Conservation (phyloP, 345 rosid species). For the Hirschfeldia incana region DNA sequence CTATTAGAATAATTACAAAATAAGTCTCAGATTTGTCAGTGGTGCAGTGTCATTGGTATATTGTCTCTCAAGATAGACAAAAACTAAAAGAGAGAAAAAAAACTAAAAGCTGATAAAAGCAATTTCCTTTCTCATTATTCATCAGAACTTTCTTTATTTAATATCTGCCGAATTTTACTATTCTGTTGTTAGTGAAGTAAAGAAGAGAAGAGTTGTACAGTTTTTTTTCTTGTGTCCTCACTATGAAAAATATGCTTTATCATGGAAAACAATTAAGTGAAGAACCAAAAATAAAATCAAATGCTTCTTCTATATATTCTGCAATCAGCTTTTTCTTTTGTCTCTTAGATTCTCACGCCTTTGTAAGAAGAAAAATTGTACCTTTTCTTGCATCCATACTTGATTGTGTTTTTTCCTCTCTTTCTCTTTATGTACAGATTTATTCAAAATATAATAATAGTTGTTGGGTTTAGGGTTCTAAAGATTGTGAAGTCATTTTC, state of each 20-base stretch:
- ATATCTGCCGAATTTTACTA: slow-evolving; percentile 40
- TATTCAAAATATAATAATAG: background rate
- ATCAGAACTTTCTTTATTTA: slow-evolving; percentile 38
- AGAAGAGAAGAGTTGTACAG: slow-evolving; percentile 28
- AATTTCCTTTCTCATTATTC: slow-evolving; percentile 41
- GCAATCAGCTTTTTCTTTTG: slow-evolving; percentile 40
- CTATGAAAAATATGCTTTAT: slow-evolving; percentile 22
- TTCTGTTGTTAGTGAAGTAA: slow-evolving; percentile 41
- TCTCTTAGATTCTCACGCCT: slow-evolving; percentile 81
- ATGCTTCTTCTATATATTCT: slow-evolving; percentile 32
- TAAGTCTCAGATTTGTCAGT: slow-evolving; percentile 43
- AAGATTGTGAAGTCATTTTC: slow-evolving; percentile 69
- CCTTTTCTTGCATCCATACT: slow-evolving; percentile 36
- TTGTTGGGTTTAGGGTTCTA: slow-evolving; percentile 34
- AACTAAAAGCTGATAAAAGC: slow-evolving; percentile 62
- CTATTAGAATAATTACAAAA: slow-evolving; percentile 27
- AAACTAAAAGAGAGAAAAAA: slow-evolving; percentile 19
- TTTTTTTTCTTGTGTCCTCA: background rate
- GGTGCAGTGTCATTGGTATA: slow-evolving; percentile 49
- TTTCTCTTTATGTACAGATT: background rate
- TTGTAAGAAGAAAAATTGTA: slow-evolving; percentile 46
- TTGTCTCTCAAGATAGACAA: slow-evolving; percentile 42
- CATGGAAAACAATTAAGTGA: slow-evolving; percentile 8
- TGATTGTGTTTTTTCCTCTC: slow-evolving; percentile 39
- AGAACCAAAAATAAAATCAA: slow-evolving; percentile 9